These are phyloP conservation scores for Dactylellina drechsleri DNA, from an alignment of 2,329 filamentous ascomycete species.

Conservation along the genomic window DNA sequence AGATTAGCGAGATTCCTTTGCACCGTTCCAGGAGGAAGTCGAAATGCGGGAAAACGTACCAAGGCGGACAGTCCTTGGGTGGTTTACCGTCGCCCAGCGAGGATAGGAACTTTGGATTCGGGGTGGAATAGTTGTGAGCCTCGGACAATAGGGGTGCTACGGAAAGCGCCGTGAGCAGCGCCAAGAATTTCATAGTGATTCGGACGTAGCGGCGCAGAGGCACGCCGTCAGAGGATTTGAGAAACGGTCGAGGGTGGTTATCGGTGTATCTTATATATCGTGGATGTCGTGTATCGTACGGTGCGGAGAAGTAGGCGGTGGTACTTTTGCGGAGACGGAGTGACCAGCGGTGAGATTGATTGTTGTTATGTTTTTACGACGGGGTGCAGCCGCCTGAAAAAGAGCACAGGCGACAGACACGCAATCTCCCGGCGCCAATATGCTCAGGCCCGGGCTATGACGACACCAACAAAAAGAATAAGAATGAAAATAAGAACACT, in stretches of 20 bases:
- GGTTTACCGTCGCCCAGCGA: conserved; percentile 68
- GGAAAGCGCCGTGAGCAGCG: conserved; percentile 62
- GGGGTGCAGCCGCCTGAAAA: conserved; percentile 21
- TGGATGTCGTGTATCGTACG: conserved; percentile 20
- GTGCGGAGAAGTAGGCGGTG: conserved; percentile 9
- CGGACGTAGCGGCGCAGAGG: conserved; percentile 59
- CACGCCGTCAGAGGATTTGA: conserved; percentile 26
- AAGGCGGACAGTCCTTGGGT: conserved; percentile 77
- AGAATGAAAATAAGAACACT: background rate
- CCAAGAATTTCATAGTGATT: conserved; percentile 68
- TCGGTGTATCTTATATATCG: conserved; percentile 24
- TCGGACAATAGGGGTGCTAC: conserved; percentile 49
- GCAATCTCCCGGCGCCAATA: conserved; percentile 48
- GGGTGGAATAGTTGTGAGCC: conserved; percentile 68
- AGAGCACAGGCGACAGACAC: conserved; percentile 28
- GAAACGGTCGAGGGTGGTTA: background rate
- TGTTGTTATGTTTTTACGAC: background rate
- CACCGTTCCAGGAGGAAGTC: background rate
- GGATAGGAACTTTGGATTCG: conserved; percentile 72
- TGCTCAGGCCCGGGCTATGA: conserved; percentile 23
- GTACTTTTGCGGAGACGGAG: background rate
- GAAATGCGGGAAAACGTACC: conserved; percentile 64
- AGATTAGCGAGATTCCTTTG: conserved; percentile 46
- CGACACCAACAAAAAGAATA: conserved; percentile 17
- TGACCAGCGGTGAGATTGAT: conserved; percentile 1